phyloP scores from a whole-genome alignment of 768 basidiomycete species.

The Hygrocybe punicea region DNA sequence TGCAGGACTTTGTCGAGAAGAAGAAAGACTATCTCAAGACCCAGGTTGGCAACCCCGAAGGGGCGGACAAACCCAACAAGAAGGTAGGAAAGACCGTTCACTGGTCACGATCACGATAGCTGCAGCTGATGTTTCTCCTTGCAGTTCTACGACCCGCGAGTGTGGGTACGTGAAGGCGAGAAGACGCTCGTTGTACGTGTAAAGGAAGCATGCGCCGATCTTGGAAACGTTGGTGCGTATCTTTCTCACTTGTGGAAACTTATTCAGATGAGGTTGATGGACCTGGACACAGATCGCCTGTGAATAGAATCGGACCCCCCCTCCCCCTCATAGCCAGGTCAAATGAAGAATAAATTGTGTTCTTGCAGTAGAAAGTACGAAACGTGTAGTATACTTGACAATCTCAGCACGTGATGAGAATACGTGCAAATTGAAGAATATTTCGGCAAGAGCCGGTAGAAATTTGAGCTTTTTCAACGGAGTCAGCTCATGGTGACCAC shows the following conservation, averaged over 20 bases:
- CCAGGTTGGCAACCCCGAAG: slow-evolving; percentile 97
- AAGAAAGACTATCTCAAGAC: slow-evolving; percentile 85
- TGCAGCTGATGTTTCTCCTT: slow-evolving; percentile 7
- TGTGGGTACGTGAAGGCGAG: slow-evolving; percentile 98
- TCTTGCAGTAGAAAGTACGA: too few relatives aligned
- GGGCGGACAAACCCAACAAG: slow-evolving; percentile 98
- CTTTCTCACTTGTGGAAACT: not conserved
- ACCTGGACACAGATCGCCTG: not conserved
- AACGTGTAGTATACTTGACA: too few relatives aligned
- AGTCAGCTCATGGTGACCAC: not conserved
- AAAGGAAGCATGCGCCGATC: slow-evolving; percentile 89
- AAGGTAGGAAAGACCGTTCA: slow-evolving; percentile 51
- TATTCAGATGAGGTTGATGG: not conserved
- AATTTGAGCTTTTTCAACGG: too few relatives aligned
- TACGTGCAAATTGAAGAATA: too few relatives aligned
- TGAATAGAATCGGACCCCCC: not conserved
- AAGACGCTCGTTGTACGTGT: slow-evolving; percentile 85
- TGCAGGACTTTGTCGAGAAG: slow-evolving; percentile 75
- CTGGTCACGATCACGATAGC: not conserved
- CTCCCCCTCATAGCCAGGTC: too few relatives aligned
- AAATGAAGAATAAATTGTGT: too few relatives aligned
- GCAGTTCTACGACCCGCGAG: slow-evolving; percentile 90
- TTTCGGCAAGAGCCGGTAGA: too few relatives aligned
- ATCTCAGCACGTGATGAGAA: too few relatives aligned
- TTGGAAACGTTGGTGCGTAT: slow-evolving; percentile 55